Conservation (phyloP, 352 stramenopile species). For the Phytophthora rubi region DNA sequence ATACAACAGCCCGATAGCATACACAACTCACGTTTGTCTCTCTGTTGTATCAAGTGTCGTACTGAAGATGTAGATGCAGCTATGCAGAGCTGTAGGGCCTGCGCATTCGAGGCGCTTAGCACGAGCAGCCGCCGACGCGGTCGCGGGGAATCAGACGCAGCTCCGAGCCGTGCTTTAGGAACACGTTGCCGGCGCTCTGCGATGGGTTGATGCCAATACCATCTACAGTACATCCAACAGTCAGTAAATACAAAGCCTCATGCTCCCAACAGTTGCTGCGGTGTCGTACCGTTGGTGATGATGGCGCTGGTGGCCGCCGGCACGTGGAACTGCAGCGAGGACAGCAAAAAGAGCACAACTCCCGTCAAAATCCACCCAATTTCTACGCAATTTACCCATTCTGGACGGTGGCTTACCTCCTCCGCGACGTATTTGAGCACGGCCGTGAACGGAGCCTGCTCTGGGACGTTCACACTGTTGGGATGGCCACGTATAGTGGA, state of each 20-base stretch:
- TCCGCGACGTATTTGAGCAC: conserved; percentile 89
- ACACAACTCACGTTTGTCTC: not conserved
- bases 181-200: conserved; percentile 84
- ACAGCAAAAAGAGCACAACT: conserved; percentile 14
- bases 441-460: conserved; percentile 83
- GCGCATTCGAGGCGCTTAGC: conserved; percentile 5
- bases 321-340: conserved; percentile 69
- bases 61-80: conserved; percentile 8
- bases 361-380: conserved; percentile 15
- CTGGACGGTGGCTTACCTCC: conserved; percentile 43
- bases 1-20: conserved; percentile 33
- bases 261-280: not conserved
- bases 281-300: conserved; percentile 77
- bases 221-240: conserved; percentile 53
- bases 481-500: conserved; percentile 1
- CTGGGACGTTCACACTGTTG: conserved; percentile 75
- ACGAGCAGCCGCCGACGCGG: conserved; percentile 61
- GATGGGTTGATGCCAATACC: conserved; percentile 86
- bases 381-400: not conserved
- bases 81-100: not conserved
- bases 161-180: conserved; percentile 86
- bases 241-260: not conserved
- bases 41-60: conserved; percentile 1
- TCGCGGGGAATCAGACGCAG: conserved; percentile 86
- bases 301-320: conserved; percentile 84